Evolutionary conservation across 139 green algal genomes (phyloP).

Genomic region (Volvox africanus): DNA sequence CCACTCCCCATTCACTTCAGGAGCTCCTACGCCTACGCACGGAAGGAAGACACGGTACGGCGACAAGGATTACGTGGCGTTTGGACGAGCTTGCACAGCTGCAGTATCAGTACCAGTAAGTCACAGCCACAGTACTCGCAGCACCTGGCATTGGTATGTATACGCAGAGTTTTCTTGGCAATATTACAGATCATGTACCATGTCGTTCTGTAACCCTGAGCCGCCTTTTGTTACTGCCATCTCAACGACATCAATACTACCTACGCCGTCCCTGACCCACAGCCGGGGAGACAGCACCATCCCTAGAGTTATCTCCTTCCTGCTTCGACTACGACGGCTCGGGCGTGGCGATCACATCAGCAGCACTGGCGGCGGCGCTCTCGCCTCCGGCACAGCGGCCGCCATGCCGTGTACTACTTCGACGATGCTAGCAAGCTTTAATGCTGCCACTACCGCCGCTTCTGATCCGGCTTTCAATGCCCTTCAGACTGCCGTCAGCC

Average conservation of each 20-base stretch:
- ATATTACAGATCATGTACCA: neutral
- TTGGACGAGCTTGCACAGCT: constrained; percentile 21
- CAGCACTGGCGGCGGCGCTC: neutral
- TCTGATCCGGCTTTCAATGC: neutral
- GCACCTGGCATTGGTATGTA: no score
- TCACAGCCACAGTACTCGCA: neutral
- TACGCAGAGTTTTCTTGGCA: neutral
- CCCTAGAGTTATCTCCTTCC: neutral
- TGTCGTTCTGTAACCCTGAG: neutral
- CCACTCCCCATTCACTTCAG: neutral
- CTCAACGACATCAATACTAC: neutral
- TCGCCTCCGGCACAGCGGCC: neutral
- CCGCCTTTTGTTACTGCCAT: neutral
- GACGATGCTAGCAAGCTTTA: no score
- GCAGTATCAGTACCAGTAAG: neutral
- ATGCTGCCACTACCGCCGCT: no score
- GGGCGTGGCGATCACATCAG: neutral
- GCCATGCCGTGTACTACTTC: no score
- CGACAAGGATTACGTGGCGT: neutral
- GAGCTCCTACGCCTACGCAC: constrained; percentile 18
- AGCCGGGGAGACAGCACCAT: neutral
- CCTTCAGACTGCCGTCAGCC: neutral
- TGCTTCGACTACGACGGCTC: neutral
- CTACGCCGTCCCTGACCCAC: neutral
- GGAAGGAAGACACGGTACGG: neutral